Evolutionary conservation across 306 rosid species (phyloP).

Genomic region (Pterocarpus macrocarpus): DNA sequence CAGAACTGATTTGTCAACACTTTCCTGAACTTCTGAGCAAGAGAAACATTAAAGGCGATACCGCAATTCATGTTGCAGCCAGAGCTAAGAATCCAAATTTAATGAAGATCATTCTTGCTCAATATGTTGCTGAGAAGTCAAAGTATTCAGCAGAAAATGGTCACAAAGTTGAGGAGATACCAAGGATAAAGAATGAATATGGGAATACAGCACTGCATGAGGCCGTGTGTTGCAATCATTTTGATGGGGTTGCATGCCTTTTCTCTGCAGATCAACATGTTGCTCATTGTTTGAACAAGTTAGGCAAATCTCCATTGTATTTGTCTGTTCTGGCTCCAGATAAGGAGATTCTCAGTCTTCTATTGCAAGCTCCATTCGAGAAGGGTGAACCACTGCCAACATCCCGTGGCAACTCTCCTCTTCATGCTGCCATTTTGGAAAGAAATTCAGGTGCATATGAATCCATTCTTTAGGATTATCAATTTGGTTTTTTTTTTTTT

Average conservation of each 20-base stretch:
- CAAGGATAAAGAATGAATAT: background rate
- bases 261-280: background rate
- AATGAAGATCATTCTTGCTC: background rate
- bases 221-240: constrained; percentile 23
- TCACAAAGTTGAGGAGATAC: too few relatives aligned
- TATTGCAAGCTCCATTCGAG: constrained; percentile 17
- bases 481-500: too few relatives aligned
- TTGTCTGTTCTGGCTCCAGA: constrained; percentile 12
- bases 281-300: constrained; percentile 3
- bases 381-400: background rate
- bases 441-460: background rate
- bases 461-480: too few relatives aligned
- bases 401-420: constrained; percentile 34
- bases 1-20: background rate
- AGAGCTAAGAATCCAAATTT: background rate
- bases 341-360: background rate
- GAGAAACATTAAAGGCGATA: constrained; percentile 26
- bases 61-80: constrained; percentile 46
- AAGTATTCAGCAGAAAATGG: too few relatives aligned
- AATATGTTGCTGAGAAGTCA: too few relatives aligned
- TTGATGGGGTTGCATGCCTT: background rate
- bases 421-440: constrained; percentile 40
- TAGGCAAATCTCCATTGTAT: constrained; percentile 33
- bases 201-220: constrained; percentile 49
- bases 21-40: background rate